Evolutionary conservation across 2,329 filamentous ascomycete species (phyloP).

Genomic region (Colletotrichum sp.): DNA sequence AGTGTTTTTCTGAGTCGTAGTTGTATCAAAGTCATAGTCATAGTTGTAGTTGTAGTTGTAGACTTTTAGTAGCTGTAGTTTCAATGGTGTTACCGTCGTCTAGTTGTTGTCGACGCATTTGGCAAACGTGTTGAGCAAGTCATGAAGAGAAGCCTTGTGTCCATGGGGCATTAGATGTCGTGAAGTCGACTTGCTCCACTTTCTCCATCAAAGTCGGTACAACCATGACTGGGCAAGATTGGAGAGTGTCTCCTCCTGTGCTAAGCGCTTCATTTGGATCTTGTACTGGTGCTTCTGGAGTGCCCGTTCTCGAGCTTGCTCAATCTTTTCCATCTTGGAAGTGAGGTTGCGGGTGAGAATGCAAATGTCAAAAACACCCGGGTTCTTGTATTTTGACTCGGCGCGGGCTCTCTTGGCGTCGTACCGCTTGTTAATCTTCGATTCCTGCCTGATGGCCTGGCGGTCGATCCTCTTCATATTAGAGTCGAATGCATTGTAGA

Average conservation of each 20-base stretch:
- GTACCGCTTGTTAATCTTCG: neutral
- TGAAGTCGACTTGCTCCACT: neutral
- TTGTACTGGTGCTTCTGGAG: neutral
- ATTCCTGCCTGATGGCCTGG: neutral
- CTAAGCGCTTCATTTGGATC: neutral
- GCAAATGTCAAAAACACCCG: neutral
- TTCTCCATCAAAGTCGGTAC: neutral
- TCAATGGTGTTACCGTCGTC: too few relatives aligned
- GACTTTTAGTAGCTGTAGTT: neutral
- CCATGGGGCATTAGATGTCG: accelerated
- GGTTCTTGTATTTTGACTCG: neutral
- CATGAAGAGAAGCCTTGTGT: neutral
- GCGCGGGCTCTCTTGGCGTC: neutral
- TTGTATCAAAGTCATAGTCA: neutral
- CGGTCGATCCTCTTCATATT: neutral
- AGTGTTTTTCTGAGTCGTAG: neutral
- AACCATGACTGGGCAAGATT: neutral
- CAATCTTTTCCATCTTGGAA: neutral
- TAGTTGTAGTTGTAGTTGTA: neutral
- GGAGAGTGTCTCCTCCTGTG: neutral
- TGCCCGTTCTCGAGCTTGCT: neutral
- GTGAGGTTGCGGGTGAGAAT: neutral
- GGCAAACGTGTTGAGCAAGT: neutral
- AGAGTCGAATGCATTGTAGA: neutral
- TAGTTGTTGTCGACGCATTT: neutral